Evolutionary conservation across 2,329 filamentous ascomycete genomes (phyloP).

Genomic region (Fusarium xylarioides): DNA sequence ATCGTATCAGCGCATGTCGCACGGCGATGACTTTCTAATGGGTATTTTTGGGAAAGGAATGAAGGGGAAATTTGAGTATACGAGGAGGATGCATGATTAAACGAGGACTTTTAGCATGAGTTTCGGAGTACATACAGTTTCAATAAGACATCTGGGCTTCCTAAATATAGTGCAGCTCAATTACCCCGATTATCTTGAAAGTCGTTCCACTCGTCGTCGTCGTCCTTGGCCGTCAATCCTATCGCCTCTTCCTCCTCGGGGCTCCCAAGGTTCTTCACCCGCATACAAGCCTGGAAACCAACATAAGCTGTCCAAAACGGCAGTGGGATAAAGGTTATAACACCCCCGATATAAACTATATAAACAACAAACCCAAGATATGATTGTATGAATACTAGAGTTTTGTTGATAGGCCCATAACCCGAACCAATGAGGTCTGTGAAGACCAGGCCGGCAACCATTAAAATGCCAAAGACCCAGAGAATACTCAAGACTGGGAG

Average conservation of each 20-base stretch:
- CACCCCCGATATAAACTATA: not conserved
- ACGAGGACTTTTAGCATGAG: constrained; percentile 11
- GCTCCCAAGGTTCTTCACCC: constrained; percentile 16
- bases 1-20: constrained; percentile 29
- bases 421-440: constrained; percentile 15
- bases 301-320: constrained; percentile 27
- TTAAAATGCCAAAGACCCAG: constrained; percentile 22
- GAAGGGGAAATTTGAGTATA: not conserved
- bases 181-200: constrained; percentile 16
- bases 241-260: constrained; percentile 16
- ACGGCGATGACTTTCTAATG: not conserved
- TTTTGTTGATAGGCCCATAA: not conserved
- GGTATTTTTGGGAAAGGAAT: not conserved
- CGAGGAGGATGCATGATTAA: constrained; percentile 2
- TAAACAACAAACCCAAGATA: not conserved
- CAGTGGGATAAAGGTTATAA: constrained; percentile 3
- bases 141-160: constrained; percentile 1
- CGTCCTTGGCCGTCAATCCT: constrained; percentile 10
- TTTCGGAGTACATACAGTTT: constrained; percentile 10
- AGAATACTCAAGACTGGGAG: constrained; percentile 25
- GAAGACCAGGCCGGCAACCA: not conserved
- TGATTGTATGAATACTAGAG: not conserved
- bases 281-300: constrained; percentile 17
- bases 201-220: constrained; percentile 11
- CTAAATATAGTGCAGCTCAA: not conserved